phyloP scores from a whole-genome alignment of 208 protist species.

The Leishmania major region DNA sequence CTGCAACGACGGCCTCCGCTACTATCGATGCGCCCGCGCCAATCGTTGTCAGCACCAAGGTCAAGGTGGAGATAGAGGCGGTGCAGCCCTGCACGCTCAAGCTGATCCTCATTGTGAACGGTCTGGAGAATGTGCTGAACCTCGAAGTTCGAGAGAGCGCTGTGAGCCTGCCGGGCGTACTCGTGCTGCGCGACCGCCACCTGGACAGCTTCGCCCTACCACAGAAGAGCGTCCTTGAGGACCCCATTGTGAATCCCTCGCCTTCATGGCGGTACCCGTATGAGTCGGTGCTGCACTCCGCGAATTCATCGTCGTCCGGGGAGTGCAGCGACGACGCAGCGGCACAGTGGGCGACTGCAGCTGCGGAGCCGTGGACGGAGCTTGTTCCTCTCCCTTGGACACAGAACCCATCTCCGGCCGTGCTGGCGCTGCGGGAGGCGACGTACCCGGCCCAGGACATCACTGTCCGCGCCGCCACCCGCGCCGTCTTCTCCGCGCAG shows the following conservation, averaged over 20 bases:
- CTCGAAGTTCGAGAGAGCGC: slow-evolving; percentile 52
- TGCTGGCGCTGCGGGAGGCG: slow-evolving; percentile 50
- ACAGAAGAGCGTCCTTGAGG: slow-evolving; percentile 25
- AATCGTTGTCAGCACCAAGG: slow-evolving; percentile 16
- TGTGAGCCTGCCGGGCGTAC: slow-evolving; percentile 59
- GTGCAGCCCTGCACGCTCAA: slow-evolving; percentile 35
- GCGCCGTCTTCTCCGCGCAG: slow-evolving; percentile 42
- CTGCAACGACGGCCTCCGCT: neutral
- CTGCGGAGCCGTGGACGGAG: slow-evolving; percentile 20
- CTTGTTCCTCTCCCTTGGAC: slow-evolving; percentile 66
- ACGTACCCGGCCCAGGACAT: slow-evolving; percentile 50
- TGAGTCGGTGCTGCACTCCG: slow-evolving; percentile 9
- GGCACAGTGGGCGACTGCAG: neutral
- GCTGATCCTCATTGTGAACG: slow-evolving; percentile 50
- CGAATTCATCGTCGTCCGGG: neutral
- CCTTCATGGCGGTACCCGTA: slow-evolving; percentile 20
- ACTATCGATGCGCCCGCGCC: neutral
- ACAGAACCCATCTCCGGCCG: slow-evolving; percentile 65
- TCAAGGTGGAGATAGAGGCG: slow-evolving; percentile 44
- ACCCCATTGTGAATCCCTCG: slow-evolving; percentile 39
- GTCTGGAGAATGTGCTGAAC: slow-evolving; percentile 48
- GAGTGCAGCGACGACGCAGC: neutral
- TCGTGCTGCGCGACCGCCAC: slow-evolving; percentile 64
- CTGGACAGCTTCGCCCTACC: slow-evolving; percentile 50
- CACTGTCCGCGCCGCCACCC: slow-evolving; percentile 41